Base-by-base conservation (phyloP, 2,329 filamentous ascomycete species). In the Colletotrichum limetticola region DNA sequence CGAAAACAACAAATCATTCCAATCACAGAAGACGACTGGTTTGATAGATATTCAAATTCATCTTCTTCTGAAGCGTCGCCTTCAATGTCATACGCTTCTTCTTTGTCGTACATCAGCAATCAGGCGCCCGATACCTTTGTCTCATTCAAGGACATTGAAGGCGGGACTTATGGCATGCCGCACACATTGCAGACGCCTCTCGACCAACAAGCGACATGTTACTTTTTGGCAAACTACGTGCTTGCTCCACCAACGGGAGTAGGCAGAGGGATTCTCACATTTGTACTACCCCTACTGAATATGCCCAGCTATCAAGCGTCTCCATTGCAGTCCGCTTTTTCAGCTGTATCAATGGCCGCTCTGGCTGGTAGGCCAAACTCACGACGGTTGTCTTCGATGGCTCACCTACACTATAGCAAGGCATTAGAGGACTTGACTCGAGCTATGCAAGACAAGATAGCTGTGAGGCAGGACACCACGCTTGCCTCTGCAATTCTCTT, bases 191-290 rank as follows among this genome's bases (percentile, higher is more conserved):
- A 77, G 60, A 77, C 76, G 5, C 76, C 77, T 4, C 74, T 78
- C 14, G 76, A 77, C 14, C 73, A 78, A 37, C 77, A 78, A 59
- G 77, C 77, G 1, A 76, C 76, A 1, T 78, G 76, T 30, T 78
- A 75, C 55, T 78, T 78, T 19, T 66, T 78, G 14, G 76, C 77
- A 9, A 77, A 78, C 28, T 78, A 76, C 26, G 77, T 78, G 19
- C 57, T 78, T 7, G 75, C 71, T 4, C 74, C 75, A 26, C 76
- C 76, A 3, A 57, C 66, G 1, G 76, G 71, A 2, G 69, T 76
- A 28, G 75, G 74, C 4, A 68, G 71, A 4, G 75, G 76, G 3
- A 66, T 78, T 8, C 74, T 77, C 30, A 76, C 70, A 1, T 78
- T 78, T n/a, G 59, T 78, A 9, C 58, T 78, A 11, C 75, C 74